A percentile compares a stretch with the other conserved stretches of the same genome.
These are phyloP conservation scores for Stemphylium lycopersici DNA, from an alignment of 2,329 filamentous ascomycete species.

Conservation along the genomic window DNA sequence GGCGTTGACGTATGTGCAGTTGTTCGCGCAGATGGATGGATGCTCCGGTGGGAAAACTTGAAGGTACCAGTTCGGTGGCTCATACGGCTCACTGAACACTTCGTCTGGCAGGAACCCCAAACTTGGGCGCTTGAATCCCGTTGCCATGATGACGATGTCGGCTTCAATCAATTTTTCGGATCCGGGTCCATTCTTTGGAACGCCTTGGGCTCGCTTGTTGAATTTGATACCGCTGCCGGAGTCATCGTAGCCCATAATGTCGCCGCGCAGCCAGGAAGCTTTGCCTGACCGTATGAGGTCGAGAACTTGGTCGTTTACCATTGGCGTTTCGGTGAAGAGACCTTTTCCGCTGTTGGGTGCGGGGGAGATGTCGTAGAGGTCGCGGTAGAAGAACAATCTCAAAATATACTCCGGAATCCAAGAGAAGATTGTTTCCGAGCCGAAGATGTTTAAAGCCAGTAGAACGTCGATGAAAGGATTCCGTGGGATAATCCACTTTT, in stretches of 20 bases:
- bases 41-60: constrained; percentile 82
- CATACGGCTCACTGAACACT: constrained; percentile 74
- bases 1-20: constrained; percentile 80
- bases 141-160: constrained; percentile 83
- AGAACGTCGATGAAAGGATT: constrained; percentile 76
- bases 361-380: constrained; percentile 75
- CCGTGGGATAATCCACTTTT: constrained; percentile 87
- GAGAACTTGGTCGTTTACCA: constrained; percentile 85
- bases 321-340: constrained; percentile 82
- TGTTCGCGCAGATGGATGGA: constrained; percentile 77
- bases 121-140: constrained; percentile 76
- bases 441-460: constrained; percentile 78
- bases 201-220: constrained; percentile 73
- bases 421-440: constrained; percentile 74
- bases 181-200: constrained; percentile 78
- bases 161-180: constrained; percentile 68
- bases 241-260: constrained; percentile 71
- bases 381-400: constrained; percentile 80
- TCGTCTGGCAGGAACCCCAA: constrained; percentile 76
- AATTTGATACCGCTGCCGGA: constrained; percentile 70
- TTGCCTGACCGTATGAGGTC: constrained; percentile 73
- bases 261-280: constrained; percentile 81
- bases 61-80: constrained; percentile 85
- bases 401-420: constrained; percentile 80
- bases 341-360: constrained; percentile 62